phyloP scores from a whole-genome alignment of 2,329 filamentous ascomycete species.

The Septoria linicola region DNA sequence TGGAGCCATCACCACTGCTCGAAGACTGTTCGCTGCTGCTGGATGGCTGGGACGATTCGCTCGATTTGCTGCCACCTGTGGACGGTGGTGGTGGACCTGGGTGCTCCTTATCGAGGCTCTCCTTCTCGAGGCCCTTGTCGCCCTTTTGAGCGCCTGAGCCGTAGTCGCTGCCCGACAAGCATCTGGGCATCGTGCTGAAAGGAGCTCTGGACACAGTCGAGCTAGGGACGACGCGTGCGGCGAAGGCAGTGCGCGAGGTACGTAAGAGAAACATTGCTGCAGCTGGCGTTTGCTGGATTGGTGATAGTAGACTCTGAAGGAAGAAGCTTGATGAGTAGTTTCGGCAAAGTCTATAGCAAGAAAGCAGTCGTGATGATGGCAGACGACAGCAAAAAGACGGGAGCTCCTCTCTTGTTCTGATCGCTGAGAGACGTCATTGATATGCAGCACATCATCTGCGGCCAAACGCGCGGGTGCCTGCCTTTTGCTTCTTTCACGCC shows the following conservation, averaged over 20 bases:
- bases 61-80: conserved; percentile 5
- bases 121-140: conserved; percentile 8
- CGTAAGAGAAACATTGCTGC: conserved; percentile 19
- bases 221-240: background rate
- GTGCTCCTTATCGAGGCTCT: conserved; percentile 18
- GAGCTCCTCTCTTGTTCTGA: conserved; percentile 6
- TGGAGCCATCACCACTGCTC: background rate
- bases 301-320: background rate
- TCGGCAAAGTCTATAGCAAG: background rate
- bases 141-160: conserved; percentile 18
- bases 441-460: too few species aligned
- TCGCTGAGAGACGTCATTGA: conserved; percentile 14
- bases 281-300: background rate
- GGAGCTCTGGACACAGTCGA: conserved; percentile 3
- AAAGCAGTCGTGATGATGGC: background rate
- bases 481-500: too few species aligned
- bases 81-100: conserved; percentile 19
- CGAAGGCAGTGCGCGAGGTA: conserved; percentile 5
- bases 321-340: background rate
- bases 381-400: conserved; percentile 2
- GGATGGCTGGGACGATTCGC: background rate
- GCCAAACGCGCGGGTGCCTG: too few species aligned
- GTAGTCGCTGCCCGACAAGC: conserved; percentile 15
- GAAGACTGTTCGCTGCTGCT: conserved; percentile 1
- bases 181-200: conserved; percentile 10